These are phyloP conservation scores for Coemansia reversa DNA, from an alignment of 192 early-diverging fungal genomes.

Conservation along the genomic window DNA sequence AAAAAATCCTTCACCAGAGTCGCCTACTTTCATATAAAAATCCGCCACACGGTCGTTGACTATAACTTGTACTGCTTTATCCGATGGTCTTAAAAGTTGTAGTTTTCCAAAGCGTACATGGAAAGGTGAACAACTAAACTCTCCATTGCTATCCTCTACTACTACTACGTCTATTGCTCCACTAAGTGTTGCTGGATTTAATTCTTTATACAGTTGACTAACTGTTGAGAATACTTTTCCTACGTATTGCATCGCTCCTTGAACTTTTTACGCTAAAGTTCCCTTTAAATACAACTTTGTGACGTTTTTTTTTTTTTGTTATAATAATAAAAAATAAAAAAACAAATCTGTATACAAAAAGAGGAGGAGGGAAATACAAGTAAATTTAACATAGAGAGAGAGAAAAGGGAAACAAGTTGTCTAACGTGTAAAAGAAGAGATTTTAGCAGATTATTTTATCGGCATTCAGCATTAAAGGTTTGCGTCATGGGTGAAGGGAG, in stretches of 20 bases:
- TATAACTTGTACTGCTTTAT: constrained; percentile 86
- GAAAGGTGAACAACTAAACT: constrained; percentile 90
- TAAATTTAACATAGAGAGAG: too few species aligned
- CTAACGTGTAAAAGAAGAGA: too few species aligned
- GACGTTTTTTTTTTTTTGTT: too few species aligned
- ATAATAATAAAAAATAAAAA: too few species aligned
- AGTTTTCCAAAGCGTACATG: constrained; percentile 98
- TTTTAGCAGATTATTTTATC: too few species aligned
- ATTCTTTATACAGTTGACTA: constrained; percentile 88
- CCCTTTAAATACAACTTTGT: too few species aligned
- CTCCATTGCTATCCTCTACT: constrained; percentile 79
- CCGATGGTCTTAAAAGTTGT: constrained; percentile 82
- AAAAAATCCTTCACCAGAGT: constrained; percentile 97
- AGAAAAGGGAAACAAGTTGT: too few species aligned
- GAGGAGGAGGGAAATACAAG: too few species aligned
- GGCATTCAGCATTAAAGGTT: too few species aligned
- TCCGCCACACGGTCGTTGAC: constrained; percentile 78
- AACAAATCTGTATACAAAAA: too few species aligned
- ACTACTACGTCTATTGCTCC: constrained; percentile 99
- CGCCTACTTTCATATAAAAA: constrained; percentile 95
- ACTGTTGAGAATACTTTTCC: constrained; percentile 74
- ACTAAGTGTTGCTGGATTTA: constrained; percentile 95
- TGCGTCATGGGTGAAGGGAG: too few species aligned
- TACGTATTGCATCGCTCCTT: constrained; percentile 58
- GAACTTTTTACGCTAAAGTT: too few species aligned